These are phyloP conservation scores for Penicillium paradoxum DNA, from an alignment of 495 filamentous ascomycete species.

Conservation along the genomic window DNA sequence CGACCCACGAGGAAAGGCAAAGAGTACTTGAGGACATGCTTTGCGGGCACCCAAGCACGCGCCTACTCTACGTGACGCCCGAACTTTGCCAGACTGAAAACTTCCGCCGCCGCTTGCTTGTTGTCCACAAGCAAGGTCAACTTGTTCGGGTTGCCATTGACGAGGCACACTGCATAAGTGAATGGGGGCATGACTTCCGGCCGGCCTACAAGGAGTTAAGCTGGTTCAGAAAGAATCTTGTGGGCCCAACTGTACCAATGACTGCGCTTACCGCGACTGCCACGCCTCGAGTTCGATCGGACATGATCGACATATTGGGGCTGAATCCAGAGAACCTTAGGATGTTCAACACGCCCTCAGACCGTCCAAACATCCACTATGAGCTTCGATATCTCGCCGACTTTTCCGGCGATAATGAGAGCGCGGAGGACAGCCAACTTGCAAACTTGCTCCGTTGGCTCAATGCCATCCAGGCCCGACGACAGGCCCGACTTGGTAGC, in stretches of 20 bases:
- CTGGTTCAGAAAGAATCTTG: constrained; percentile 73
- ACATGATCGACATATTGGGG: constrained; percentile 71
- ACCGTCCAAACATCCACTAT: constrained; percentile 82
- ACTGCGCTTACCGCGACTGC: constrained; percentile 91
- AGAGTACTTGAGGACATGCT: constrained; percentile 73
- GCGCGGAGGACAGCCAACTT: constrained; percentile 43
- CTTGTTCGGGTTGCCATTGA: constrained; percentile 83
- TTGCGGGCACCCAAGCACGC: constrained; percentile 76
- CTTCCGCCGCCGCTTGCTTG: constrained; percentile 68
- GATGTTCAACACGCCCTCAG: constrained; percentile 73
- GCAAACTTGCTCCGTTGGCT: constrained; percentile 72
- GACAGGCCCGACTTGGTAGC: constrained; percentile 39
- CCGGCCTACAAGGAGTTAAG: constrained; percentile 82
- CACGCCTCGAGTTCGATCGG: constrained; percentile 68
- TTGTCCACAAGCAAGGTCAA: constrained; percentile 76
- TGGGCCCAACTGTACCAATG: constrained; percentile 79
- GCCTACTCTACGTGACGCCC: constrained; percentile 89
- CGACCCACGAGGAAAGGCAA: constrained; percentile 55
- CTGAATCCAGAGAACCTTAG: constrained; percentile 58
- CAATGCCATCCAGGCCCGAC: constrained; percentile 59
- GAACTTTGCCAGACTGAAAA: constrained; percentile 75
- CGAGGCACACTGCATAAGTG: constrained; percentile 94
- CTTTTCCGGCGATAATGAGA: constrained; percentile 24
- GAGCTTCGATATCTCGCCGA: constrained; percentile 82
- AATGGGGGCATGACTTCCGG: constrained; percentile 99